Percentiles rank a stretch among this genome's conserved stretches.
Evolutionary conservation across 2,329 filamentous ascomycete genomes (phyloP).

Genomic region (Colletotrichum chlorophyti): DNA sequence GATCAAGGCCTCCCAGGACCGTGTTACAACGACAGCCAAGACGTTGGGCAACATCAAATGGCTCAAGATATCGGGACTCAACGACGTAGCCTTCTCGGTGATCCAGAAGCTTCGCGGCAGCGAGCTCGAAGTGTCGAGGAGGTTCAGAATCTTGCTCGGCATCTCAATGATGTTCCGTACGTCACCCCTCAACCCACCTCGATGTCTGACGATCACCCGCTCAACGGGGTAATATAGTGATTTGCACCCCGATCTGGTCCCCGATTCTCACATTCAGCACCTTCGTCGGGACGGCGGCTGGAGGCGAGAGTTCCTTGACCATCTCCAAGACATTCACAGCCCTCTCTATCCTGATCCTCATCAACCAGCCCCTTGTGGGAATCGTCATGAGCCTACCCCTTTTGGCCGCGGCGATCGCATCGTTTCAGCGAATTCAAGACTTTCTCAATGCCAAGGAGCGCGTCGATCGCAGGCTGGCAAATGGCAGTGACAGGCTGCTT

Average conservation of each 20-base stretch:
- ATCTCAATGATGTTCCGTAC: constrained; percentile 28
- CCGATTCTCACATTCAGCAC: constrained; percentile 32
- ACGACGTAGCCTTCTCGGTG: constrained; percentile 40
- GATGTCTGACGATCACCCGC: no score
- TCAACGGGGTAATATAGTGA: no score
- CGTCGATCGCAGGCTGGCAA: constrained; percentile 14
- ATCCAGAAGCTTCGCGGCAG: constrained; percentile 30
- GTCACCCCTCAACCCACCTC: no score
- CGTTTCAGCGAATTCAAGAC: constrained; percentile 35
- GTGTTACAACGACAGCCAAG: constrained; percentile 54
- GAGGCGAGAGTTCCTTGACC: constrained; percentile 5
- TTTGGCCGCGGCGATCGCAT: constrained; percentile 29
- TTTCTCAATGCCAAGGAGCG: constrained; percentile 33
- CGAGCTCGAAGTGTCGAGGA: constrained; percentile 33
- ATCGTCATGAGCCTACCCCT: constrained; percentile 33
- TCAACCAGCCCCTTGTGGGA: constrained; percentile 31
- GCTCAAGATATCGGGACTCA: constrained; percentile 57
- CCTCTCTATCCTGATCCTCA: constrained; percentile 31
- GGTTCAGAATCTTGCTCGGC: constrained; percentile 31
- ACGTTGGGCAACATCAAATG: constrained; percentile 58
- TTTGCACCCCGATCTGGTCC: constrained; percentile 30
- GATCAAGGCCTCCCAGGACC: constrained; percentile 56
- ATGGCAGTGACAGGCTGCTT: background rate
- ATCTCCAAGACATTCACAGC: constrained; percentile 31
- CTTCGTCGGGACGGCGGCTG: constrained; percentile 27